Percentiles rank a stretch among this genome's conserved stretches.
phyloP scores from a whole-genome alignment of 768 basidiomycete species.

The Lactifluus subvellereus region DNA sequence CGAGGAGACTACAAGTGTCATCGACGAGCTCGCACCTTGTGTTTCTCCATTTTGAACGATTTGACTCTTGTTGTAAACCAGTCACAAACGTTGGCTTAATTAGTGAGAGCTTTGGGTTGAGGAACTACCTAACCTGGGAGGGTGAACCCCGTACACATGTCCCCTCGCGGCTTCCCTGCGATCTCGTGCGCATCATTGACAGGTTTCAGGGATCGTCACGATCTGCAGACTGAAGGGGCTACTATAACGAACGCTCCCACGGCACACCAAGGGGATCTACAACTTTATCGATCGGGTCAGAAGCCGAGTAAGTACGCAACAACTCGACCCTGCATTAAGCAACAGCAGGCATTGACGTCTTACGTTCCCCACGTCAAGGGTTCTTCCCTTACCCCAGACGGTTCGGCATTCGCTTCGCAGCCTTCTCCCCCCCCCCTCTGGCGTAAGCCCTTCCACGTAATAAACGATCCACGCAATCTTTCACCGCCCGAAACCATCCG shows the following conservation, averaged over 20 bases:
- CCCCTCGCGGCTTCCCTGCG: background rate
- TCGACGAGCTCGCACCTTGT: slow-evolving; percentile 24
- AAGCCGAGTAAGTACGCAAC: slow-evolving; percentile 16
- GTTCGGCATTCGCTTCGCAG: slow-evolving; percentile 31
- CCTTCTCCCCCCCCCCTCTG: slow-evolving; percentile 28
- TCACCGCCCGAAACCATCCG: background rate
- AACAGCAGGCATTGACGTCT: too few species aligned
- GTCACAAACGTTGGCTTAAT: background rate
- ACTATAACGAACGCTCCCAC: slow-evolving; percentile 27
- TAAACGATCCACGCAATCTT: background rate
- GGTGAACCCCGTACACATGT: background rate
- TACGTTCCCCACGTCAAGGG: background rate
- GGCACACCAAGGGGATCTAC: slow-evolving; percentile 28
- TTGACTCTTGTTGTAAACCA: too few species aligned
- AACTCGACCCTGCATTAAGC: too few species aligned
- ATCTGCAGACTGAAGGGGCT: slow-evolving; percentile 26
- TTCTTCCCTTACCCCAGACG: slow-evolving; percentile 27
- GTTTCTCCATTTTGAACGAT: background rate
- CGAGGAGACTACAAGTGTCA: slow-evolving; percentile 26
- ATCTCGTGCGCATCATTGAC: background rate
- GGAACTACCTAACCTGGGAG: slow-evolving; percentile 26
- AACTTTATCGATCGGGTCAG: slow-evolving; percentile 26
- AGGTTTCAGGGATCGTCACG: slow-evolving; percentile 29
- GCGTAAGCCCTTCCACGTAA: slow-evolving; percentile 19
- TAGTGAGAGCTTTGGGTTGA: slow-evolving; percentile 24